Conservation (phyloP, 768 basidiomycete genomes). For the Neoboletus magnificus region DNA sequence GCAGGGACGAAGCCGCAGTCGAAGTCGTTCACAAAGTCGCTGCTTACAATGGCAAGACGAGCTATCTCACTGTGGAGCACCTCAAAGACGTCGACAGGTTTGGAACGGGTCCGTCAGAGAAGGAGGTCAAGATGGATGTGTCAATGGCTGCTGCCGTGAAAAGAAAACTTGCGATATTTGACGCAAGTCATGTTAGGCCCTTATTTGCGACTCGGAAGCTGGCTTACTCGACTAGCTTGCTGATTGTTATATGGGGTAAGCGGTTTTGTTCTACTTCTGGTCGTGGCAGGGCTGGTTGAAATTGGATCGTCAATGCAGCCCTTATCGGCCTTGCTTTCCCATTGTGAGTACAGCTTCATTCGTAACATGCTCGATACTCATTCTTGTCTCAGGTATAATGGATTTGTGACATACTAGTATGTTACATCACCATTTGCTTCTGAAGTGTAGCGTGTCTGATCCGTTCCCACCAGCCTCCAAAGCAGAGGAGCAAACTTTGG, state of each 20-base stretch:
- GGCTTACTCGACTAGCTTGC: conserved; percentile 47
- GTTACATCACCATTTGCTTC: not conserved
- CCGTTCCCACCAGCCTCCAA: conserved; percentile 43
- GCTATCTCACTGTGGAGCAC: conserved; percentile 43
- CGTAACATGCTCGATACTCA: not conserved
- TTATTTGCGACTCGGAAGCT: conserved; percentile 50
- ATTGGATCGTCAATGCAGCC: conserved; percentile 35
- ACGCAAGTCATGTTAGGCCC: conserved; percentile 41
- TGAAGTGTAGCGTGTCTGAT: not conserved
- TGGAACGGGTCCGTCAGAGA: conserved; percentile 5
- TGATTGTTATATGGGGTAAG: conserved; percentile 54
- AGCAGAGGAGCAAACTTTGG: conserved; percentile 69
- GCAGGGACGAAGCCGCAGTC: conserved; percentile 58
- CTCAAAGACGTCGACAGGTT: conserved; percentile 31
- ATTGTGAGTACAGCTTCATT: conserved; percentile 37
- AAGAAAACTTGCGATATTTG: conserved; percentile 40
- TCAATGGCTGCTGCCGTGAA: conserved; percentile 36
- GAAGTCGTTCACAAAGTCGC: conserved; percentile 62
- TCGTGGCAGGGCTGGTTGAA: not conserved
- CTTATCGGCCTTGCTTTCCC: conserved; percentile 78
- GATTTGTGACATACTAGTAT: conserved; percentile 53
- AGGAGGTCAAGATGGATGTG: conserved; percentile 29
- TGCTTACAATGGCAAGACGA: conserved; percentile 51
- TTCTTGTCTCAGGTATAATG: conserved; percentile 40
- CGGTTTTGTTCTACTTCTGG: not conserved